phyloP scores from a whole-genome alignment of 768 basidiomycete genomes.

The Amyloporia xantha region DNA sequence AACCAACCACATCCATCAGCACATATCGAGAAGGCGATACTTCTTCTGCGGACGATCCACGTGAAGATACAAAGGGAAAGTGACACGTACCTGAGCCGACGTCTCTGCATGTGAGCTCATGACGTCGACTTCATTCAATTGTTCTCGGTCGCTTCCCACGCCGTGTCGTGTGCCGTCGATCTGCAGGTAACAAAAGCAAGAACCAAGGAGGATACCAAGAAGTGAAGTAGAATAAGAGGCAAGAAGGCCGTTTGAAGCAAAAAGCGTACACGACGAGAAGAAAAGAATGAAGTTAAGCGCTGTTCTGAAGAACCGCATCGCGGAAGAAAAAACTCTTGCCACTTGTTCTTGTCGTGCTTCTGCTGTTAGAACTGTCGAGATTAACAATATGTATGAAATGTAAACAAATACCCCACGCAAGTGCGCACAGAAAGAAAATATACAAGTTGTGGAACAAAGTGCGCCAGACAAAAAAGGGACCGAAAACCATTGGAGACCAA shows the following conservation, averaged over 20 bases:
- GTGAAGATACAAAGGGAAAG: conserved; percentile 30
- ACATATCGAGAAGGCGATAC: conserved; percentile 16
- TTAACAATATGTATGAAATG: conserved; percentile 22
- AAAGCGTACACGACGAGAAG: conserved; percentile 11
- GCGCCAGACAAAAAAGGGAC: conserved; percentile 1
- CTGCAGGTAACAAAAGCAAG: conserved; percentile 12
- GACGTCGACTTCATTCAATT: conserved; percentile 42
- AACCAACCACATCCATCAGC: conserved; percentile 22
- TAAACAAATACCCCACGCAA: no score
- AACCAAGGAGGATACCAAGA: conserved; percentile 15
- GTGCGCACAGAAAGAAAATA: no score
- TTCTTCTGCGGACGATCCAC: conserved; percentile 17
- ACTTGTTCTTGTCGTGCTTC: conserved; percentile 42
- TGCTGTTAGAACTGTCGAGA: conserved; percentile 27
- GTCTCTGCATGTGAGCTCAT: conserved; percentile 33
- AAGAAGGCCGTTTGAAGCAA: no score
- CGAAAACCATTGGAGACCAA: conserved; percentile 2
- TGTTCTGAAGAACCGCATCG: conserved; percentile 32
- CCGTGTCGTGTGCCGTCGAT: conserved; percentile 6
- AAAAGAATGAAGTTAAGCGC: conserved; percentile 25
- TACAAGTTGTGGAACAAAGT: no score
- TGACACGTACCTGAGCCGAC: conserved; percentile 73
- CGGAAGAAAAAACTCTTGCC: conserved; percentile 52
- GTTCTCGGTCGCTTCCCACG: conserved; percentile 11
- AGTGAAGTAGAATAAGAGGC: conserved; percentile 12